These are phyloP conservation scores for Fusarium sublunatum DNA, from an alignment of 2,329 filamentous ascomycete species.

Conservation along the genomic window DNA sequence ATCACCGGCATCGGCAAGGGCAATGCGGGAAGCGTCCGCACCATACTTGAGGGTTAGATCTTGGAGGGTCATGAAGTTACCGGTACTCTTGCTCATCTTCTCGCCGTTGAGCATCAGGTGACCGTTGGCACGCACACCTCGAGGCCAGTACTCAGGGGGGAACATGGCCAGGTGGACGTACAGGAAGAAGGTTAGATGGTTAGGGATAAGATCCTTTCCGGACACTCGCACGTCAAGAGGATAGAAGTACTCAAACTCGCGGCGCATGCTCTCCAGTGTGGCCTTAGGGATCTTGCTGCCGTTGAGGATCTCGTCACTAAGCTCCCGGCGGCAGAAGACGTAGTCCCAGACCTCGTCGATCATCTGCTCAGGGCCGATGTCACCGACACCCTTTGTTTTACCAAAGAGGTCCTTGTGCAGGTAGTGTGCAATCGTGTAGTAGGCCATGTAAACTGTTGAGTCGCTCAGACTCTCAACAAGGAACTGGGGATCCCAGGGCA, in stretches of 20 bases:
- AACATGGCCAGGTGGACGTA: conserved; percentile 95
- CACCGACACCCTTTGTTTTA: conserved; percentile 72
- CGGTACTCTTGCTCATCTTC: conserved; percentile 98
- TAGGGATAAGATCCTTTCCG: conserved; percentile 92
- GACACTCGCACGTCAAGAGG: conserved; percentile 88
- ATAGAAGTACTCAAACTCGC: conserved; percentile 98
- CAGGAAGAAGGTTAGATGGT: conserved; percentile 95
- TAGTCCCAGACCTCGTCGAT: conserved; percentile 97
- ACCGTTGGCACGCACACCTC: conserved; percentile 86
- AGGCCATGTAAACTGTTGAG: conserved; percentile 91
- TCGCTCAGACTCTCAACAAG: conserved; percentile 93
- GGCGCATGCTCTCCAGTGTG: conserved; percentile 80
- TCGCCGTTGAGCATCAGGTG: conserved; percentile 95
- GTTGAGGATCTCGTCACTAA: conserved; percentile 71
- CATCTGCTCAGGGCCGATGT: conserved; percentile 86
- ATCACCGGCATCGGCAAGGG: conserved; percentile 93
- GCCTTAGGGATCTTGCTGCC: conserved; percentile 78
- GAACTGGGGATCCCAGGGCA: conserved; percentile 93
- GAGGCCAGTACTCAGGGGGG: conserved; percentile 88
- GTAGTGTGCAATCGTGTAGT: conserved; percentile 74
- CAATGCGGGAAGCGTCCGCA: conserved; percentile 90
- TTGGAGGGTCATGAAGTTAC: conserved; percentile 93
- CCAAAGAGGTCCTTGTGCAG: conserved; percentile 91
- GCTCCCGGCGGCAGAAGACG: conserved; percentile 81
- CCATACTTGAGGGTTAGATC: conserved; percentile 92